A percentile compares a stretch with the other conserved stretches of the same genome.
phyloP scores from a whole-genome alignment of 768 basidiomycete species.

The Pisolithus sp. region DNA sequence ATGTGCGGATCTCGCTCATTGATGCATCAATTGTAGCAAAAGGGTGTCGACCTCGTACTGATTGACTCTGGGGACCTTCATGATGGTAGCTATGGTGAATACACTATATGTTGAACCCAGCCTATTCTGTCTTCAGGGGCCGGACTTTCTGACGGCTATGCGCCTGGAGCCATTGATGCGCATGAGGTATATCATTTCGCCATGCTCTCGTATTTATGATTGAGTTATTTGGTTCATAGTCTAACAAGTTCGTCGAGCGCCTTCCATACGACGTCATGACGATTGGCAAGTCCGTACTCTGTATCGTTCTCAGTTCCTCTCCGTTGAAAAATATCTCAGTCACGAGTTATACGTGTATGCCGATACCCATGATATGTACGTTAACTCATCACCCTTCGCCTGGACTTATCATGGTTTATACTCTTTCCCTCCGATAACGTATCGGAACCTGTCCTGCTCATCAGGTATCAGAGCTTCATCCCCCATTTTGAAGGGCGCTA shows the following conservation, averaged over 20 bases:
- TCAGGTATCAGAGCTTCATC: constrained; percentile 58
- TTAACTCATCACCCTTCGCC: background rate
- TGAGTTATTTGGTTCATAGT: constrained; percentile 29
- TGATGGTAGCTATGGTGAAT: constrained; percentile 39
- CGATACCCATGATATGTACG: constrained; percentile 60
- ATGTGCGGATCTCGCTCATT: background rate
- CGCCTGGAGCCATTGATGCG: constrained; percentile 64
- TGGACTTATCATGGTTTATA: background rate
- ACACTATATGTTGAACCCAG: background rate
- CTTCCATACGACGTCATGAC: constrained; percentile 79
- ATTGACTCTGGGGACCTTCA: constrained; percentile 77
- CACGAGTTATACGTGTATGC: constrained; percentile 76
- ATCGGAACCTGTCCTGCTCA: background rate
- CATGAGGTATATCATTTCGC: constrained; percentile 46
- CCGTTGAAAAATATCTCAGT: constrained; percentile 28
- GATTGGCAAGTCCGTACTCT: constrained; percentile 67
- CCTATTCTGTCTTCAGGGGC: constrained; percentile 41
- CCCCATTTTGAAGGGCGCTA: constrained; percentile 65
- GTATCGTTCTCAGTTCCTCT: background rate
- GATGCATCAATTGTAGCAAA: constrained; percentile 32
- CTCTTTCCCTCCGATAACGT: background rate
- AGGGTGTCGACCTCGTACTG: constrained; percentile 78
- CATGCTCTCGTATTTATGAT: background rate
- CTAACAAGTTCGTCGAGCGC: constrained; percentile 66
- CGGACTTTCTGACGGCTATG: constrained; percentile 71